Evolutionary conservation across 352 stramenopile genomes (phyloP).

Genomic region (Phytopythium oedochilum): DNA sequence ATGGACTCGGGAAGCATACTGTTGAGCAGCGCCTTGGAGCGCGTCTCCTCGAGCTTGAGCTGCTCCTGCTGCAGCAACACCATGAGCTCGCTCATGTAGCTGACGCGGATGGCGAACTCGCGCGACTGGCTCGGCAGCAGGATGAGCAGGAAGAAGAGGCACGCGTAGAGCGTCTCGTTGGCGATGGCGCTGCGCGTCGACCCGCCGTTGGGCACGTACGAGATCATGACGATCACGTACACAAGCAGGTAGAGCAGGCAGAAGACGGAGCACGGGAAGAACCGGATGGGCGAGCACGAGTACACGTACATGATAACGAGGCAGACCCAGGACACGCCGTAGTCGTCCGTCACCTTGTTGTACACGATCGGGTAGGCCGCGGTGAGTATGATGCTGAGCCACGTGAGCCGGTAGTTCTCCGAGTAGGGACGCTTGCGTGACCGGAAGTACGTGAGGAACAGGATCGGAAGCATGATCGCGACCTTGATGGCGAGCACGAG

Average conservation of each 20-base stretch:
- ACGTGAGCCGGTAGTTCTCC: constrained; percentile 66
- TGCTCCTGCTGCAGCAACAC: constrained; percentile 78
- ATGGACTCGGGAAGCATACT: constrained; percentile 83
- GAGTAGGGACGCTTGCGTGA: constrained; percentile 54
- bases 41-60: constrained; percentile 74
- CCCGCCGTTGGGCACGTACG: constrained; percentile 39
- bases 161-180: constrained; percentile 76
- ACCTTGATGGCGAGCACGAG: constrained; percentile 63
- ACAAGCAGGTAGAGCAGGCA: constrained; percentile 58
- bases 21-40: constrained; percentile 74
- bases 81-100: constrained; percentile 85
- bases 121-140: constrained; percentile 67
- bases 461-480: constrained; percentile 50
- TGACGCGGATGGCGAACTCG: constrained; percentile 77
- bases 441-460: constrained; percentile 64
- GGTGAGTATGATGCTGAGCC: constrained; percentile 55
- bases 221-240: constrained; percentile 71
- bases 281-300: constrained; percentile 74
- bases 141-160: constrained; percentile 80
- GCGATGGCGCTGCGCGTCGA: constrained; percentile 40
- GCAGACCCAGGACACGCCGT: constrained; percentile 77
- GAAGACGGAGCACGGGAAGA: constrained; percentile 75
- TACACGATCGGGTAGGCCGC: constrained; percentile 68
- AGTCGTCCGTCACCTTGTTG: constrained; percentile 82
- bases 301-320: constrained; percentile 86